Percentiles rank a stretch among this genome's conserved stretches.
These are phyloP conservation scores for Sporothrix protearum DNA, from an alignment of 2,329 filamentous ascomycete genomes.

Conservation along the genomic window DNA sequence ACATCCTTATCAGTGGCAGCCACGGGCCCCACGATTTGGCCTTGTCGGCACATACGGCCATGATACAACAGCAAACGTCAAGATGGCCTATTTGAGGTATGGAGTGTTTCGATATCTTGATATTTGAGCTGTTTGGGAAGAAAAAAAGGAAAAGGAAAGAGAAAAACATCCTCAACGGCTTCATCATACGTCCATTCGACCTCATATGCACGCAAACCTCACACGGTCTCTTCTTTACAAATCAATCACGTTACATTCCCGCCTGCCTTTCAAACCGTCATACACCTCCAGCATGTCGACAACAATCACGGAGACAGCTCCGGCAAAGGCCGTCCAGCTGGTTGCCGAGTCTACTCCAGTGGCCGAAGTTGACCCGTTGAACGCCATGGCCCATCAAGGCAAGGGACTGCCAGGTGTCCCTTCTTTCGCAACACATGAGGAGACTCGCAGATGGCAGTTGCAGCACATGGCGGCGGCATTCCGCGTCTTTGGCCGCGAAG, in stretches of 20 bases:
- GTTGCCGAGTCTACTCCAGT: neutral
- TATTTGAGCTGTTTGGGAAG: neutral
- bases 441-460: constrained; percentile 25
- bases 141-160: neutral
- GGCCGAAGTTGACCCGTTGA: constrained; percentile 10
- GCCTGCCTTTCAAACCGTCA: no score
- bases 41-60: neutral
- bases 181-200: neutral
- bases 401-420: constrained; percentile 24
- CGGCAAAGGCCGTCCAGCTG: neutral
- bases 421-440: constrained; percentile 20
- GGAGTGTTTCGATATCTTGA: neutral
- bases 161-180: neutral
- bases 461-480: constrained; percentile 57
- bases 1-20: neutral
- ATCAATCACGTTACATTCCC: neutral
- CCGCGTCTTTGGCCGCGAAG: constrained; percentile 57
- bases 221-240: no score
- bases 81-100: neutral
- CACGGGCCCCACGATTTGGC: neutral
- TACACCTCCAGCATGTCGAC: neutral
- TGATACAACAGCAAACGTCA: neutral
- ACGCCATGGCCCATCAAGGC: constrained; percentile 25
- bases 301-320: neutral
- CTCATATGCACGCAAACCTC: neutral